A percentile compares a stretch with the other conserved stretches of the same genome.
Conservation (phyloP, 345 rosid genomes). For the Ceriops tagal region DNA sequence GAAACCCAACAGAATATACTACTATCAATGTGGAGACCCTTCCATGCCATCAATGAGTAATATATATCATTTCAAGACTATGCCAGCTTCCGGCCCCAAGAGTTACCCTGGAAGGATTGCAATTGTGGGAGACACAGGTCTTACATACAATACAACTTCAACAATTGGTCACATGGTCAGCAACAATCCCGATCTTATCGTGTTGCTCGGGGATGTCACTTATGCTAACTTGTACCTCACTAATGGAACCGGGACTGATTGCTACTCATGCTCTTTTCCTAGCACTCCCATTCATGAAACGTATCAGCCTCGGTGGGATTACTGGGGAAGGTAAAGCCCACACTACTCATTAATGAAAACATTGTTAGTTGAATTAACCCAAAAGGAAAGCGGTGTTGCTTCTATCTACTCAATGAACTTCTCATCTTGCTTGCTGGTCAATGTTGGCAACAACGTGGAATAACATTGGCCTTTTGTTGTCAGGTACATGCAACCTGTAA, state of each 20-base stretch:
- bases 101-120: conserved; percentile 65
- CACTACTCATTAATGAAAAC: no score
- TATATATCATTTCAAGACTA: conserved; percentile 52
- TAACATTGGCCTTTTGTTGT: conserved; percentile 9
- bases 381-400: no score
- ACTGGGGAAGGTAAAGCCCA: conserved; percentile 74
- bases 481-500: conserved; percentile 79
- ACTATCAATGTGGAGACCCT: conserved; percentile 73
- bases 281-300: conserved; percentile 61
- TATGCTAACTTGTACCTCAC: conserved; percentile 73
- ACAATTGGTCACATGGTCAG: conserved; percentile 48
- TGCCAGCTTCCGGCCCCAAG: conserved; percentile 53
- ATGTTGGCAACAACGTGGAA: no score
- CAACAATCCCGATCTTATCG: conserved; percentile 78
- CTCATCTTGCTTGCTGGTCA: no score
- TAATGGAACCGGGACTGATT: conserved; percentile 51
- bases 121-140: conserved; percentile 81
- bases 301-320: conserved; percentile 98
- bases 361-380: no score
- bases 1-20: conserved; percentile 51
- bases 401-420: no score
- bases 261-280: conserved; percentile 50
- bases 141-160: conserved; percentile 73
- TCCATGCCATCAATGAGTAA: conserved; percentile 54
- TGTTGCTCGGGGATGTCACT: conserved; percentile 73